Percentiles rank a stretch among this genome's conserved stretches.
These are phyloP conservation scores for Eucalyptus virginea DNA, from an alignment of 345 rosid genomes.

Conservation along the genomic window DNA sequence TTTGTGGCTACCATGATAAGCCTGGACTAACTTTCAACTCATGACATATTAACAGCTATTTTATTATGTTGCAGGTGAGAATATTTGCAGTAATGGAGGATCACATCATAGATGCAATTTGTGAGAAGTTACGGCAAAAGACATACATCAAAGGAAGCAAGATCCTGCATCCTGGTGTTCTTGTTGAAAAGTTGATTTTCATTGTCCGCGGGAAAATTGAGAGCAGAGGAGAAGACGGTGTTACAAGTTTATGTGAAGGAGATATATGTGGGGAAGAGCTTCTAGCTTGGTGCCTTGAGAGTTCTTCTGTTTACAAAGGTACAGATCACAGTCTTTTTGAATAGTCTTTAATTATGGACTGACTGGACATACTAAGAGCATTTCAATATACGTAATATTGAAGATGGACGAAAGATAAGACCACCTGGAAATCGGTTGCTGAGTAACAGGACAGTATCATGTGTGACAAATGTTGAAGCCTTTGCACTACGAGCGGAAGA, in stretches of 20 bases:
- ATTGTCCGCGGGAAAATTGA: constrained; percentile 80
- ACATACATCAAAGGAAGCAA: constrained; percentile 57
- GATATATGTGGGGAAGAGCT: constrained; percentile 89
- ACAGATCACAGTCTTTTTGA: background rate
- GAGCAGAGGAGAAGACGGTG: constrained; percentile 54
- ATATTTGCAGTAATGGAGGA: constrained; percentile 70
- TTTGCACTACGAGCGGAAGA: constrained; percentile 73
- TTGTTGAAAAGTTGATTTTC: constrained; percentile 76
- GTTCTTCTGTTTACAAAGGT: constrained; percentile 57
- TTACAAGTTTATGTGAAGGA: constrained; percentile 41
- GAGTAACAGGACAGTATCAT: constrained; percentile 51
- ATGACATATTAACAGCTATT: background rate
- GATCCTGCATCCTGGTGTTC: constrained; percentile 40
- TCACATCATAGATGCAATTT: constrained; percentile 51
- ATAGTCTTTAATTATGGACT: background rate
- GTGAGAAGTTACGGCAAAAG: constrained; percentile 64
- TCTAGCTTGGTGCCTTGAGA: constrained; percentile 82
- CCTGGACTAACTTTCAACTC: background rate
- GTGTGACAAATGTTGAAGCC: constrained; percentile 74
- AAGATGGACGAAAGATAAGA: constrained; percentile 50
- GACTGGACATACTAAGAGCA: background rate
- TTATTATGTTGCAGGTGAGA: constrained; percentile 39
- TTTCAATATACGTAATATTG: background rate
- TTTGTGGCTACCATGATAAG: background rate
- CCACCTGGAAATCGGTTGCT: constrained; percentile 27